These are phyloP conservation scores for Exserohilum turcica DNA, from an alignment of 2,329 filamentous ascomycete species.

Conservation along the genomic window DNA sequence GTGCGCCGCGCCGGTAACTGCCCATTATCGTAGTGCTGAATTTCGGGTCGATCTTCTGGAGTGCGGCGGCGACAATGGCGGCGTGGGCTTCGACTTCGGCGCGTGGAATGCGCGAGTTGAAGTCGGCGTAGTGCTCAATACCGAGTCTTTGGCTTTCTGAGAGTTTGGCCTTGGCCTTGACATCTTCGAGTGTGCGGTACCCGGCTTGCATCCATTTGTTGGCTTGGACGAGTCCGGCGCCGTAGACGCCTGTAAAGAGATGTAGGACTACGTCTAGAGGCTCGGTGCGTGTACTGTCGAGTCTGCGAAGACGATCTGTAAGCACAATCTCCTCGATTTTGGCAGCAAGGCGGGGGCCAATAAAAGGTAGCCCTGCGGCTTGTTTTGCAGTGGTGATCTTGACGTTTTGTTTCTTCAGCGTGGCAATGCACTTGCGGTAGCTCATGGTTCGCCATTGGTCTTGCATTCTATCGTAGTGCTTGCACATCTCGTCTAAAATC, in stretches of 20 bases:
- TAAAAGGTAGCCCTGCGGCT: slow-evolving; percentile 68
- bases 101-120: slow-evolving; percentile 78
- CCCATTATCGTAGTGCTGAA: slow-evolving; percentile 79
- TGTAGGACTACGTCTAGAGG: slow-evolving; percentile 68
- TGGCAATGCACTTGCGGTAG: slow-evolving; percentile 79
- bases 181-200: slow-evolving; percentile 73
- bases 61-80: slow-evolving; percentile 63
- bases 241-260: slow-evolving; percentile 78
- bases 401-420: slow-evolving; percentile 66
- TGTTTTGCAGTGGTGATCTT: slow-evolving; percentile 72
- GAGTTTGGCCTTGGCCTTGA: slow-evolving; percentile 65
- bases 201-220: slow-evolving; percentile 78
- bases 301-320: slow-evolving; percentile 71
- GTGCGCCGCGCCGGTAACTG: slow-evolving; percentile 80
- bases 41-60: slow-evolving; percentile 63
- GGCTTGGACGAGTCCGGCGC: slow-evolving; percentile 72
- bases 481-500: slow-evolving; percentile 76
- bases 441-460: slow-evolving; percentile 77
- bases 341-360: slow-evolving; percentile 74
- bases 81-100: slow-evolving; percentile 74
- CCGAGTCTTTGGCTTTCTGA: slow-evolving; percentile 74
- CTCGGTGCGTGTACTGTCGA: slow-evolving; percentile 73
- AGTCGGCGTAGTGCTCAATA: slow-evolving; percentile 78
- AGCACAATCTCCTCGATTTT: slow-evolving; percentile 90
- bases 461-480: slow-evolving; percentile 74